These are phyloP conservation scores for Kluyveromyces marxianus DNA, from an alignment of 1,139 yeast species.

Conservation along the genomic window DNA sequence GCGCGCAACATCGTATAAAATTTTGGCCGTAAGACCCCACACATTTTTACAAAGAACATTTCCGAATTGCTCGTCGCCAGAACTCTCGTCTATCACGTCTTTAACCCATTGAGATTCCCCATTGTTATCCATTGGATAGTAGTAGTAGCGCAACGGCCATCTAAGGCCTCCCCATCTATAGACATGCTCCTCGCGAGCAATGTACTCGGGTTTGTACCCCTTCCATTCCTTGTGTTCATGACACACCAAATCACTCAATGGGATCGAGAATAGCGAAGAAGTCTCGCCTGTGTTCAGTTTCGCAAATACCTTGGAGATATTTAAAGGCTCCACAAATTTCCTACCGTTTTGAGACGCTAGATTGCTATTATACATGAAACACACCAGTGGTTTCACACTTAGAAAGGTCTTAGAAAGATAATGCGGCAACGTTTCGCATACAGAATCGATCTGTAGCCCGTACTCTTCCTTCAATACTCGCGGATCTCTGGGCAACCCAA, in stretches of 20 bases:
- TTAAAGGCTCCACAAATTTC: constrained; percentile 31
- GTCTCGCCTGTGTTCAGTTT: constrained; percentile 18
- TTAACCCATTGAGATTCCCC: constrained; percentile 59
- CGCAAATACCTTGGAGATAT: constrained; percentile 14
- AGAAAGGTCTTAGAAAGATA: constrained; percentile 72
- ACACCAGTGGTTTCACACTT: constrained; percentile 78
- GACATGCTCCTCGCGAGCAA: constrained; percentile 29
- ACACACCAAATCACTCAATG: constrained; percentile 50
- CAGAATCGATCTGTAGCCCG: constrained; percentile 40
- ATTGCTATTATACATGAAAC: constrained; percentile 41
- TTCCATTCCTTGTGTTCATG: constrained; percentile 18
- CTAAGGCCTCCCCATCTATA: constrained; percentile 62
- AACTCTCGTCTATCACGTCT: constrained; percentile 49
- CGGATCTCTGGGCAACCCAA: constrained; percentile 57
- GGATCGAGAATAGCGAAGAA: constrained; percentile 60
- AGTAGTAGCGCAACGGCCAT: constrained; percentile 56
- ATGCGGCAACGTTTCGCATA: constrained; percentile 44
- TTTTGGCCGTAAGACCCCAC: constrained; percentile 91
- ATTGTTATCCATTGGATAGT: constrained; percentile 48
- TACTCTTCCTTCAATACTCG: constrained; percentile 36
- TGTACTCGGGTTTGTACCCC: constrained; percentile 27
- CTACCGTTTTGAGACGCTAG: constrained; percentile 25
- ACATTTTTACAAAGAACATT: constrained; percentile 48
- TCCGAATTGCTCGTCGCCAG: constrained; percentile 44
- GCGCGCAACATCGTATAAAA: constrained; percentile 68